Evolutionary conservation across 2,329 filamentous ascomycete genomes (phyloP).

Genomic region (Ophiocordyceps robertsii): DNA sequence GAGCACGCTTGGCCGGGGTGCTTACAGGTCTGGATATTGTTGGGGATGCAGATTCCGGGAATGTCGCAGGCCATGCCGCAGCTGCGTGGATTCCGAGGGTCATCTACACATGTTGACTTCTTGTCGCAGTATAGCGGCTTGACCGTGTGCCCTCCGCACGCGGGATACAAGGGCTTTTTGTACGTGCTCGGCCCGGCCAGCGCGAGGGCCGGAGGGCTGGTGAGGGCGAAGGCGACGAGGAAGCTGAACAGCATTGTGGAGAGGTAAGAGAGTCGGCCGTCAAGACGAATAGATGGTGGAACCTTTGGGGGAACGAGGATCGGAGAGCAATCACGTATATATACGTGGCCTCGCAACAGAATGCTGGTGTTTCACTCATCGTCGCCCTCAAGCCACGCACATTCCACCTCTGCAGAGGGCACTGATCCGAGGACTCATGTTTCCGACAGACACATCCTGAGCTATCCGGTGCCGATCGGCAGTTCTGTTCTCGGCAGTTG

Average conservation of each 20-base stretch:
- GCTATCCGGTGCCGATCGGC: no score
- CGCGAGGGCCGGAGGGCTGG: not conserved
- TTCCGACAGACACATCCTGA: no score
- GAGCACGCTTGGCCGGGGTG: not conserved
- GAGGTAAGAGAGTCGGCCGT: not conserved
- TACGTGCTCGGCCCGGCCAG: not conserved
- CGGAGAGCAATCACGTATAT: no score
- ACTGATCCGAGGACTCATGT: no score
- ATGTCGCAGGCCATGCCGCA: not conserved
- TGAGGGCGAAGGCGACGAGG: not conserved
- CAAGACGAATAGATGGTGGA: no score
- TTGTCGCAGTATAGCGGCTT: not conserved
- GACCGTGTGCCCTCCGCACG: not conserved
- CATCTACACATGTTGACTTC: not conserved
- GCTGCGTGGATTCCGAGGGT: not conserved
- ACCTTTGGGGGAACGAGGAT: no score
- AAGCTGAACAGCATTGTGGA: not conserved
- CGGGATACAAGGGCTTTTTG: not conserved
- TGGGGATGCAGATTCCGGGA: not conserved
- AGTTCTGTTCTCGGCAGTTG: no score
- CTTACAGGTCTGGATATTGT: not conserved
- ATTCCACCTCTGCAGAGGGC: no score
- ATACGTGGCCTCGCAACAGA: no score
- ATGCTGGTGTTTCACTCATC: no score
- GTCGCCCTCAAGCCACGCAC: no score